Evolutionary conservation across 2,329 filamentous ascomycete species (phyloP).

Genomic region (Teratosphaeria epicoccoides): DNA sequence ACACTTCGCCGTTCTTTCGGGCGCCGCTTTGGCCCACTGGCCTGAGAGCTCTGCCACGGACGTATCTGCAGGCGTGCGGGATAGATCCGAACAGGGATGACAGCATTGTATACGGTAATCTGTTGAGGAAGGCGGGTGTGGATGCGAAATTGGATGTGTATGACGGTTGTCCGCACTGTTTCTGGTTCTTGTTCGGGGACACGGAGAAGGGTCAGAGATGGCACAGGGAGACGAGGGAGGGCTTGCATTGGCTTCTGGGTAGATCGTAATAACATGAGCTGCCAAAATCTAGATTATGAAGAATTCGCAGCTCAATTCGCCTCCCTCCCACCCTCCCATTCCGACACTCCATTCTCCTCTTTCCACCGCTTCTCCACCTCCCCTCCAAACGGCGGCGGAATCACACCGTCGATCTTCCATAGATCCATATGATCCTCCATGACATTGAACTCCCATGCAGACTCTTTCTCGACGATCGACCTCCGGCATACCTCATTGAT

Average conservation of each 20-base stretch:
- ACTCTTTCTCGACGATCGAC: slow-evolving; percentile 32
- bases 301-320: neutral
- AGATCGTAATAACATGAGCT: neutral
- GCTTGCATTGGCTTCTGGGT: slow-evolving; percentile 24
- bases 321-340: neutral
- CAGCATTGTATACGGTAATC: slow-evolving; percentile 6
- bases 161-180: slow-evolving; percentile 28
- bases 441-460: slow-evolving; percentile 36
- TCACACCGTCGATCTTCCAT: slow-evolving; percentile 36
- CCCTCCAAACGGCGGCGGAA: slow-evolving; percentile 27
- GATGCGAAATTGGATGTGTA: slow-evolving; percentile 10
- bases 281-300: neutral
- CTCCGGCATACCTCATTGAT: slow-evolving; percentile 31
- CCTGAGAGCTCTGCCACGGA: slow-evolving; percentile 4
- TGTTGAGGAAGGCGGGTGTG: slow-evolving; percentile 6
- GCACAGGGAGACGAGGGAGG: slow-evolving; percentile 20
- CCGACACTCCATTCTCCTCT: slow-evolving; percentile 2
- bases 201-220: slow-evolving; percentile 18
- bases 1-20: slow-evolving; percentile 3
- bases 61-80: slow-evolving; percentile 10
- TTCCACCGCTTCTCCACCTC: slow-evolving; percentile 29
- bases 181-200: slow-evolving; percentile 22
- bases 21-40: slow-evolving; percentile 5
- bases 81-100: slow-evolving; percentile 11
- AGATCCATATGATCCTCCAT: slow-evolving; percentile 33